phyloP scores from a whole-genome alignment of 1,284 basidiomycete species.

The Rhodotorula glutinis region DNA sequence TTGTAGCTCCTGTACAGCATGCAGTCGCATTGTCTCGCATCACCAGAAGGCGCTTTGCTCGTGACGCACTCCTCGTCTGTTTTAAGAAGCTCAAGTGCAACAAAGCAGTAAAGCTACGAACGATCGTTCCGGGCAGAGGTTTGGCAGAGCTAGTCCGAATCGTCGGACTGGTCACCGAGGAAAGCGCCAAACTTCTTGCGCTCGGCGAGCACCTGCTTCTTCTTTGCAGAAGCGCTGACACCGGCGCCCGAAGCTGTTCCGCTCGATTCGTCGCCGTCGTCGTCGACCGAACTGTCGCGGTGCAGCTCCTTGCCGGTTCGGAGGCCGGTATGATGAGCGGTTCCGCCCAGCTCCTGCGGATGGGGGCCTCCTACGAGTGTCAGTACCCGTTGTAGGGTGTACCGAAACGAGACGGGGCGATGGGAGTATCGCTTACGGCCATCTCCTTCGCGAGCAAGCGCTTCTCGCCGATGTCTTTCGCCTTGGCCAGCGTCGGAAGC shows the following conservation, averaged over 20 bases:
- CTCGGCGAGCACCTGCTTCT: not conserved
- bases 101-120: too few species aligned
- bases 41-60: not conserved
- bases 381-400: too few species aligned
- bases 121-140: not conserved
- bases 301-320: constrained; percentile 24
- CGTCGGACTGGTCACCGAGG: constrained; percentile 11
- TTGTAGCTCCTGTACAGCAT: constrained; percentile 1
- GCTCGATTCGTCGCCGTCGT: not conserved
- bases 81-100: not conserved
- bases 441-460: constrained; percentile 14
- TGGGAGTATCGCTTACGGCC: not conserved
- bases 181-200: constrained; percentile 25
- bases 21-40: not conserved
- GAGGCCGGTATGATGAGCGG: constrained; percentile 9
- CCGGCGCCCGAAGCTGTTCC: too few species aligned
- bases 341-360: constrained; percentile 16
- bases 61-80: not conserved
- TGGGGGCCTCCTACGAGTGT: too few species aligned
- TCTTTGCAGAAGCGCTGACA: not conserved
- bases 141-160: not conserved
- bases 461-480: constrained; percentile 20
- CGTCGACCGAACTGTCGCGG: not conserved
- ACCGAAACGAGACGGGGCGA: not conserved
- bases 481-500: constrained; percentile 4